phyloP scores from a whole-genome alignment of 2,329 filamentous ascomycete genomes.

The Ilyonectria sp. region DNA sequence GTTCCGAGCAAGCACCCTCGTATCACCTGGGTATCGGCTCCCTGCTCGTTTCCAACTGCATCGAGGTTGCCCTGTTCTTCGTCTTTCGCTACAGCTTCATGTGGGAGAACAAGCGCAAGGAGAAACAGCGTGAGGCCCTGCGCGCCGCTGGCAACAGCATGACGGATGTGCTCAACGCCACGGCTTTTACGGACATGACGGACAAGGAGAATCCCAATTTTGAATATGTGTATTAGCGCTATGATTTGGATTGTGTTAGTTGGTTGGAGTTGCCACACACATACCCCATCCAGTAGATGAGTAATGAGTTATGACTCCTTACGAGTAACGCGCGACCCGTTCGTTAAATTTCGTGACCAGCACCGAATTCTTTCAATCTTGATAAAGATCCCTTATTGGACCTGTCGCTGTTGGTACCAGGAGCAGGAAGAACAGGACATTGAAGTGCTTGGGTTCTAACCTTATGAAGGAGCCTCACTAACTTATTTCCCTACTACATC shows the following conservation, averaged over 20 bases:
- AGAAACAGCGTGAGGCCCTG: constrained; percentile 52
- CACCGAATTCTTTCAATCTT: too few relatives aligned
- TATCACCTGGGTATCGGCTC: constrained; percentile 59
- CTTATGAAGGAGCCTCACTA: too few relatives aligned
- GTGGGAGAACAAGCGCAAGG: constrained; percentile 58
- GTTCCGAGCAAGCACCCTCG: constrained; percentile 63
- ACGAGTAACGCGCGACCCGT: too few relatives aligned
- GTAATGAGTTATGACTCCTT: not conserved
- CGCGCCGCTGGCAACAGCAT: constrained; percentile 44
- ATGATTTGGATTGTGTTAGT: not conserved
- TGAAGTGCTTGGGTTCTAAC: too few relatives aligned
- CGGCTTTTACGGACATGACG: constrained; percentile 59
- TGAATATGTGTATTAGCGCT: constrained; percentile 55
- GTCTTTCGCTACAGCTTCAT: constrained; percentile 56
- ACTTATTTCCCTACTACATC: too few relatives aligned
- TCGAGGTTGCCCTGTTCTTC: constrained; percentile 57
- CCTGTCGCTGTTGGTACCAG: too few relatives aligned
- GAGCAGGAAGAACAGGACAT: too few relatives aligned
- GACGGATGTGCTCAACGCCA: constrained; percentile 53
- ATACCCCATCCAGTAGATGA: not conserved
- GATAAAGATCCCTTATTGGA: too few relatives aligned
- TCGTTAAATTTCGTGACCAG: too few relatives aligned
- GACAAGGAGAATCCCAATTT: constrained; percentile 61
- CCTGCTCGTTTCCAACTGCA: constrained; percentile 58
- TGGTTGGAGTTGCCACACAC: too few relatives aligned